Base-by-base conservation (phyloP, 1,284 basidiomycete species). In the Puccinia coronata region DNA sequence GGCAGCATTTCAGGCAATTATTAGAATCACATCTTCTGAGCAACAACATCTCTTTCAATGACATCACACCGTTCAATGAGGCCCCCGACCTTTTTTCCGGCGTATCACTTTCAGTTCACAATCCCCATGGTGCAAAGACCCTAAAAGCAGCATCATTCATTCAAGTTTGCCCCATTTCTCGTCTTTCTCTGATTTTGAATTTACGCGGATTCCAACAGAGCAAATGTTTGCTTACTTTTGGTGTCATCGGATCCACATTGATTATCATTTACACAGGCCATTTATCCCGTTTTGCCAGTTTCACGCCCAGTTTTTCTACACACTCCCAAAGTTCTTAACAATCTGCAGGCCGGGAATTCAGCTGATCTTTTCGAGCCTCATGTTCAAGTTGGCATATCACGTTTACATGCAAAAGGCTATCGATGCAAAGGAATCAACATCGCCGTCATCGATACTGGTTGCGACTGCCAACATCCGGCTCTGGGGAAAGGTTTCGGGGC, bases 391-490 rank as follows among this genome's bases (percentile, higher is more conserved):
- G 72, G 71, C 43, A 73, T 81, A 25, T 75, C 80, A 23, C 71
- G 71, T 28, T 86, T 90, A 8, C 90, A 90, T 81, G 87, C 87
- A 4, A 83, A 87, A 80, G 90, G 90, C 11, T 88, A 88, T 83
- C 86, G 86, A 34, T 90, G 90, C 39, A 87, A 87, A 41, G 90
- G 90, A 5, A 86, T 90, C 84, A 89, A 89, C 81, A 88, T 90
- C 43, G 90, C 87, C 59, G 88, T 90, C 76, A 87, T 89, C 69
- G 87, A 89, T 83, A 75, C 80, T 41, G 86, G 86, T 41, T 86
- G 89, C 80, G 90, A 91, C 84, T 91, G 90, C 84, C 91, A 88
- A 2, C 90, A 91, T 83, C 90, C 90, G 11, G 86, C 87, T 20
- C 89, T 93, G 76, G 92, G 90, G 51, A 90, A 89, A 18, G 80